phyloP scores from a whole-genome alignment of 306 rosid genomes.

The Medicago arabica region DNA sequence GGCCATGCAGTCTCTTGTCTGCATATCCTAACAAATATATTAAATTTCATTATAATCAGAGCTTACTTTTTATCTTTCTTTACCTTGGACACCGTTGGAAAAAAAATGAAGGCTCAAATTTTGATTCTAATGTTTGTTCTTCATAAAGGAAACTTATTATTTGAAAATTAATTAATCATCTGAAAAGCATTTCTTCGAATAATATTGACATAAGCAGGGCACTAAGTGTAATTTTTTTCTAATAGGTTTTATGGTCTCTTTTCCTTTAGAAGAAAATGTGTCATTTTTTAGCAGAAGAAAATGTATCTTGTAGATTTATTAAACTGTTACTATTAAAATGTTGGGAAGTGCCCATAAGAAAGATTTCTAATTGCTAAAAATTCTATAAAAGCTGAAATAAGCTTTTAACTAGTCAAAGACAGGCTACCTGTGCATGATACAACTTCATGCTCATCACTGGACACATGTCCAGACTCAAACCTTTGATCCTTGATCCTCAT shows the following conservation, averaged over 20 bases:
- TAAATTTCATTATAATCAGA: slow-evolving; percentile 6
- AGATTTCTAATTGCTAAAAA: slow-evolving; percentile 5
- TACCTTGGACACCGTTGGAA: background rate
- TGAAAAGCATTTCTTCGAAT: background rate
- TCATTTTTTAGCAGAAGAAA: background rate
- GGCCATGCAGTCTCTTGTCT: slow-evolving; percentile 14
- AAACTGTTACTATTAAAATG: slow-evolving; percentile 10
- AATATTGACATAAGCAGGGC: background rate
- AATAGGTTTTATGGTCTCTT: slow-evolving; percentile 18
- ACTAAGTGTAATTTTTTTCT: slow-evolving; percentile 14
- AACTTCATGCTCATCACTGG: slow-evolving; percentile 8
- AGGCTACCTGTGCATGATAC: slow-evolving; percentile 33
- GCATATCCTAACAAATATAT: slow-evolving; percentile 14
- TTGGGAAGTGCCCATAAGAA: background rate
- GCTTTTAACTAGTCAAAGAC: background rate
- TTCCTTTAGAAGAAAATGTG: slow-evolving; percentile 10
- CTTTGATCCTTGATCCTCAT: slow-evolving; percentile 3
- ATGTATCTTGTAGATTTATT: slow-evolving; percentile 9
- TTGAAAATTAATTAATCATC: background rate
- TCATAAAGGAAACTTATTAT: background rate
- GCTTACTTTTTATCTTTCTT: background rate
- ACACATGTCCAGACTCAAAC: slow-evolving; percentile 12
- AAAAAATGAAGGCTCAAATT: background rate
- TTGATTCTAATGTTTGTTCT: background rate
- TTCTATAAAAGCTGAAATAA: slow-evolving; percentile 20